These are phyloP conservation scores for Fusarium irregulare DNA, from an alignment of 2,329 filamentous ascomycete genomes.

Conservation along the genomic window DNA sequence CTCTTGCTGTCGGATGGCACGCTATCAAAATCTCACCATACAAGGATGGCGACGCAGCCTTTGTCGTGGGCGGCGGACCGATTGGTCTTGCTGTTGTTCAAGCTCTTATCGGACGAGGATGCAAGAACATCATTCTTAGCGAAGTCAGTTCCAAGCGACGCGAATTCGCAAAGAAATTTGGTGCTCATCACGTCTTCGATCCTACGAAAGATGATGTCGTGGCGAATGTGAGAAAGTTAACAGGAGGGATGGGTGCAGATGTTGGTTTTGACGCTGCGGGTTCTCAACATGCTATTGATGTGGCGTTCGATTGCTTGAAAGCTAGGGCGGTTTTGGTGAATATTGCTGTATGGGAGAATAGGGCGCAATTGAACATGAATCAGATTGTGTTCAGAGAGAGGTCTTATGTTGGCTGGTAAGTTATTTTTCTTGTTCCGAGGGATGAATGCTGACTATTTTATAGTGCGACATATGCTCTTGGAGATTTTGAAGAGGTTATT, in stretches of 20 bases:
- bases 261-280: slow-evolving; percentile 24
- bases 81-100: slow-evolving; percentile 20
- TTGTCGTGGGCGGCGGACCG: slow-evolving; percentile 10
- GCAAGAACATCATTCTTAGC: slow-evolving; percentile 20
- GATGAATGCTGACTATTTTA: accelerated
- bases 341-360: slow-evolving; percentile 23
- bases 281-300: slow-evolving; percentile 6
- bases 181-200: slow-evolving; percentile 18
- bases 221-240: slow-evolving; percentile 14
- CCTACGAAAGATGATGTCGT: slow-evolving; percentile 26
- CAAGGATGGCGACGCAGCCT: slow-evolving; percentile 8
- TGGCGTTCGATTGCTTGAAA: slow-evolving; percentile 17
- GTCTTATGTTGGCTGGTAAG: slow-evolving; percentile 24
- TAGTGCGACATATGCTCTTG: slow-evolving; percentile 11
- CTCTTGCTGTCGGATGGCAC: slow-evolving; percentile 20
- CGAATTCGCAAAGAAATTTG: slow-evolving; percentile 21
- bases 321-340: slow-evolving; percentile 13
- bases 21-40: slow-evolving; percentile 14
- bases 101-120: slow-evolving; percentile 3
- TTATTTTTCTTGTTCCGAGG: neutral
- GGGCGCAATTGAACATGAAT: slow-evolving; percentile 23
- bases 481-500: slow-evolving; percentile 22
- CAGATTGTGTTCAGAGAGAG: slow-evolving; percentile 24
- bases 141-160: slow-evolving; percentile 20
- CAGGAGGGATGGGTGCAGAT: neutral